Evolutionary conservation across 2,329 filamentous ascomycete genomes (phyloP).

Genomic region (Penicillium aurantiogriseum): DNA sequence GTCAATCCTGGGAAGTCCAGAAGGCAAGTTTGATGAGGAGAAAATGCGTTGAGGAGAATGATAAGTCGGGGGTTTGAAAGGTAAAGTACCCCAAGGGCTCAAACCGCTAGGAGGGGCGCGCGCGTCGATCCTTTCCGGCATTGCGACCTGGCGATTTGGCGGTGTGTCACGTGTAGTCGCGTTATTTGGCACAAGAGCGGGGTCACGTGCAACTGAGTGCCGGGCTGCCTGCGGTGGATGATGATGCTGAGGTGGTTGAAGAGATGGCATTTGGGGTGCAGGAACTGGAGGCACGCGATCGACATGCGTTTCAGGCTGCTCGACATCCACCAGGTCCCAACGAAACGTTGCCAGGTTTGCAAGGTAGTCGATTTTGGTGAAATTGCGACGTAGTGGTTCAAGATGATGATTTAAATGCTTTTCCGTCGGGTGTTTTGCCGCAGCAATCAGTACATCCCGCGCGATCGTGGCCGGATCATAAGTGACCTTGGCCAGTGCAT

Average conservation of each 20-base stretch:
- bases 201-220: neutral
- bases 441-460: constrained; percentile 61
- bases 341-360: constrained; percentile 58
- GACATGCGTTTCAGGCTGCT: neutral
- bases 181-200: neutral
- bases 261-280: neutral
- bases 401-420: constrained; percentile 60
- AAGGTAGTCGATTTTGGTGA: constrained; percentile 44
- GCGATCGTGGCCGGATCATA: constrained; percentile 65
- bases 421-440: constrained; percentile 61
- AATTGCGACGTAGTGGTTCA: constrained; percentile 44
- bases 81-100: neutral
- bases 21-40: neutral
- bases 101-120: neutral
- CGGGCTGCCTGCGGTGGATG: neutral
- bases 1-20: neutral
- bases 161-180: constrained; percentile 9
- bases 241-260: neutral
- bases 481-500: constrained; percentile 45
- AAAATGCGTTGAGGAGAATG: neutral
- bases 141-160: neutral
- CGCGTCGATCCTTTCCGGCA: neutral
- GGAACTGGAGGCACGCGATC: constrained; percentile 15
- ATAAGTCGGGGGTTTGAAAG: neutral
- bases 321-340: constrained; percentile 59